These are phyloP conservation scores for Diaporthe sp. DNA, from an alignment of 2,329 filamentous ascomycete genomes.

Conservation along the genomic window DNA sequence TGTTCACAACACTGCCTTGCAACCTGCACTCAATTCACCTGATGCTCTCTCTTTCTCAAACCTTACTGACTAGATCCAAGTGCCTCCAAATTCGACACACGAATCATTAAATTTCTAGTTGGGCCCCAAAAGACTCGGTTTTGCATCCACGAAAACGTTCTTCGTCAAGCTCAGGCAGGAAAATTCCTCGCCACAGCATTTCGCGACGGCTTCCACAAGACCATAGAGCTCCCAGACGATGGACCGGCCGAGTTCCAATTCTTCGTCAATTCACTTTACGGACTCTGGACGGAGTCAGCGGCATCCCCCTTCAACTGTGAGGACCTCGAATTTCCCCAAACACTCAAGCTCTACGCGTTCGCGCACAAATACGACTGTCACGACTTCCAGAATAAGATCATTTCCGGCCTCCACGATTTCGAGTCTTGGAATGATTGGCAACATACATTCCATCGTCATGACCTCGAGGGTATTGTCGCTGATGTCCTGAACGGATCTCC, in stretches of 20 bases:
- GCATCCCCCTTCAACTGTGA: neutral
- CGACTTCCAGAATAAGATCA: slow-evolving; percentile 9
- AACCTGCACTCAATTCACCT: neutral
- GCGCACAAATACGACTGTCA: neutral
- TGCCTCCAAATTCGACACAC: neutral
- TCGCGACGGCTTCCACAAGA: neutral
- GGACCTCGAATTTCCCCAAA: too few species aligned
- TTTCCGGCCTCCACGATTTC: neutral
- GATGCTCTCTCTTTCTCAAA: neutral
- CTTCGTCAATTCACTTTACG: slow-evolving; percentile 50
- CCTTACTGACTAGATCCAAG: neutral
- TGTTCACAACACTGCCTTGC: neutral
- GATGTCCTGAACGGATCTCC: neutral
- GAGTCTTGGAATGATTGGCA: rapidly evolving
- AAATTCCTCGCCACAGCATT: neutral
- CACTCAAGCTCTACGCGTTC: slow-evolving; percentile 5
- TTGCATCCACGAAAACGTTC: neutral
- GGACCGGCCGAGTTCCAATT: slow-evolving; percentile 44
- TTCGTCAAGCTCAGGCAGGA: neutral
- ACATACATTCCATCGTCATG: neutral
- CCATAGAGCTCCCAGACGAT: slow-evolving; percentile 46
- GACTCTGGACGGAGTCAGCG: too few species aligned
- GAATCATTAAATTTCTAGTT: neutral
- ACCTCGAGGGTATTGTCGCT: neutral
- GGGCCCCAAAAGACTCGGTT: neutral